These are phyloP conservation scores for Neofusicoccum sp. DNA, from an alignment of 2,329 filamentous ascomycete species.

Conservation along the genomic window DNA sequence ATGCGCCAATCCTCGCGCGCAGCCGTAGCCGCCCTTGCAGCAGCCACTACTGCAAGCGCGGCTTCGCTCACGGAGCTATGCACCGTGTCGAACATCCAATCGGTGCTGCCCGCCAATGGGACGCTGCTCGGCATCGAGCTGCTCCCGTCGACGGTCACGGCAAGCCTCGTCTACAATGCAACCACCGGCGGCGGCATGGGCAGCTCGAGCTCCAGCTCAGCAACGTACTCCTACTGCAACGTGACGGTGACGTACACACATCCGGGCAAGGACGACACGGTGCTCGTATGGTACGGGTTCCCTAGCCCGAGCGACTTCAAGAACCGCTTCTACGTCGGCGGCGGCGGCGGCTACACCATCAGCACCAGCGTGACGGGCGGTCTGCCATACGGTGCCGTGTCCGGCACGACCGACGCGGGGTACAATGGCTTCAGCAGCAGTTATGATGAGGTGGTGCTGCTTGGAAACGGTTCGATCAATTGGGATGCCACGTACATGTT, in stretches of 20 bases:
- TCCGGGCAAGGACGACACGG: slow-evolving; percentile 36
- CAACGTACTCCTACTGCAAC: slow-evolving; percentile 45
- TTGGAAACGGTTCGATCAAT: slow-evolving; percentile 55
- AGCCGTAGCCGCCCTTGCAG: slow-evolving; percentile 14
- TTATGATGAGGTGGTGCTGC: slow-evolving; percentile 37
- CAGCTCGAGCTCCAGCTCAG: slow-evolving; percentile 26
- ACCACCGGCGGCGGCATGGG: slow-evolving; percentile 28
- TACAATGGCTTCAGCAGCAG: slow-evolving; percentile 51
- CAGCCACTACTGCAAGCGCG: slow-evolving; percentile 3
- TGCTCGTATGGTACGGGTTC: slow-evolving; percentile 44
- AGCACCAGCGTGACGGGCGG: slow-evolving; percentile 45
- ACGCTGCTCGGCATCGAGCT: slow-evolving; percentile 46
- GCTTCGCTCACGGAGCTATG: slow-evolving; percentile 46
- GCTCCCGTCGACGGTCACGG: slow-evolving; percentile 46
- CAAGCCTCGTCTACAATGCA: slow-evolving; percentile 43
- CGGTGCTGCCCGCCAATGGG: slow-evolving; percentile 47
- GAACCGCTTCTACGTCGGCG: slow-evolving; percentile 51
- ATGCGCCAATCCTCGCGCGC: slow-evolving; percentile 23
- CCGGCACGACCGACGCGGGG: slow-evolving; percentile 54
- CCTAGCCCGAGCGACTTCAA: slow-evolving; percentile 48
- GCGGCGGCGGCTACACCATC: slow-evolving; percentile 52
- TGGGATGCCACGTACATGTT: slow-evolving; percentile 56
- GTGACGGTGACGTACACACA: slow-evolving; percentile 52
- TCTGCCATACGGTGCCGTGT: slow-evolving; percentile 51
- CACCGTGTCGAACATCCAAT: slow-evolving; percentile 47